Base-by-base conservation (phyloP, 441 rosid genomes). In the Dalechampia spathulata region DNA sequence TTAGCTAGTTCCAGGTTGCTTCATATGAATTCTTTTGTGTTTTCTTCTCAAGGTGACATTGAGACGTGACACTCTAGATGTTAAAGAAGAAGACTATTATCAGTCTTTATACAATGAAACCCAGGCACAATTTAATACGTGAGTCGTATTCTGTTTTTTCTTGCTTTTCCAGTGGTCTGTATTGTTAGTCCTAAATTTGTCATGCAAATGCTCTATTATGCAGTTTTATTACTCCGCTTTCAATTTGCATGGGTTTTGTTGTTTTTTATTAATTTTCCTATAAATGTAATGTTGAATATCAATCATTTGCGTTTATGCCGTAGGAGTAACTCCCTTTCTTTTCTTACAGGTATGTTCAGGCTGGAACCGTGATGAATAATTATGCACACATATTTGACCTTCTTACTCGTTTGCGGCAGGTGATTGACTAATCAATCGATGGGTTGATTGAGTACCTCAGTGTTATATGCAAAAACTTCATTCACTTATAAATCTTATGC, bases 361-460 rank as follows among this genome's bases (percentile, higher is more conserved):
- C 89, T 43, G 99, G 99, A 59, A 93, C 95, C 32, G 61, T 93
- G 57, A 77, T 84, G 96, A 85, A 83, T 74, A 93, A 93, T 65
- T 90, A 82, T 67, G 96, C 95, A 37, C 93, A 87, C 72, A 90
- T 93, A 67, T 90, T 93, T 75, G 97, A 82, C 63, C 97, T 90
- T 61, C 93, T 93, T 26, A 90, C 93, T 9, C 97, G 97, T 53
- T 65, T 93, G 83, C 90, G 99, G 57, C 97, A 85, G 95, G 99
- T 87, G 51, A 57, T 63, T 52, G 38, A 48, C 32, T 49, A 21
- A 49, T 58, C 7, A 2, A 23, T 40, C 19, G n/a, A n/a, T n/a
- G n/a, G n/a, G n/a, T n/a, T n/a, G n/a, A n/a, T n/a, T n/a, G n/a
- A n/a, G n/a, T n/a, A n/a, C n/a, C n/a, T n/a, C n/a, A n/a, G n/a